Base-by-base conservation (phyloP, 2,329 filamentous ascomycete species). In the Ceratocystiopsis brevicomis region DNA sequence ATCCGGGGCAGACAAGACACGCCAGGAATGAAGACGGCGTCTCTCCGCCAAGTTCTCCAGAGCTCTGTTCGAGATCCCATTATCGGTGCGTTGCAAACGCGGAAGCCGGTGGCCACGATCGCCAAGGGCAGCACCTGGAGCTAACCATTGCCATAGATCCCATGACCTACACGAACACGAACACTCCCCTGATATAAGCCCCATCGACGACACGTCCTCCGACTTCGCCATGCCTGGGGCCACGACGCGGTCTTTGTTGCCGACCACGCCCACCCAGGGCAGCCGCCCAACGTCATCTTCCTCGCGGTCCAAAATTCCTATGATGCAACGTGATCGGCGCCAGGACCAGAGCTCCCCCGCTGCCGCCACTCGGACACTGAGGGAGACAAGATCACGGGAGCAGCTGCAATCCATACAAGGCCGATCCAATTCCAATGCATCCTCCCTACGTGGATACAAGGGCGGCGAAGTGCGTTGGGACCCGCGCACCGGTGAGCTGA, bases 401-500 rank as follows among this genome's bases (percentile, higher is more conserved):
- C 59, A 54, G 17, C 49, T 60, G 34, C 47, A 48, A 15, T 40
- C 42, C 33, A 45, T 50, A 33, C 53, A 55, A 12, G 53, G 56
- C 19, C 50, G 48, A 19, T 49, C 43, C n/a, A 37, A 46, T 17
- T 45, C 40, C 11, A 45, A 40, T 8, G 32, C 40, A 2, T 44
- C 42, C 15, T 48, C 47, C 2, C 45, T 21, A 19, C 48, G 49
- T 8, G 47, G 47, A n/a, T 53, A 52, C 34, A 53, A 57, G 39
- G 55, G 54, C 32, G 56, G 58, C 41, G 64, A 69, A 47, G 66
- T 65, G 18, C 62, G 65, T 49, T 81, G 76, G 76, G 76, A 83
- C 58, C 69, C 70, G 40, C 73, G 71, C 54, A 78, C 78, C 3
- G 77, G 75, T 10, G 77, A 81, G 53, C 71, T 74, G 36, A 77